Evolutionary conservation across 257 asterid species (phyloP), one percentile per base, ranked within the genome.

Genomic region (Paulownia fortunei): DNA sequence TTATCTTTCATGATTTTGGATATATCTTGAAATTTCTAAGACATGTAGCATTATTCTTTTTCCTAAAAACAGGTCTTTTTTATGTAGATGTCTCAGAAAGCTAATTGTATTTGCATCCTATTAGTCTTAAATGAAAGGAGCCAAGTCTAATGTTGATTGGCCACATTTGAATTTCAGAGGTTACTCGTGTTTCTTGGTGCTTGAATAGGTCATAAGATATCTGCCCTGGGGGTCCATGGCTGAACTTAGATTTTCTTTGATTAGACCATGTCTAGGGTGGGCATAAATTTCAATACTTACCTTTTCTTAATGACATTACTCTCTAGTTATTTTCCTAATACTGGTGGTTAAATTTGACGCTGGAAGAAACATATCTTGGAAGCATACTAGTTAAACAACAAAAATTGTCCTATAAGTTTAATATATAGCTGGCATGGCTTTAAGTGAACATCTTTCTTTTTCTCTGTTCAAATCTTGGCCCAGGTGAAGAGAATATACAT

Each of bases 401-500:
- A 70, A 66, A 15, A 34, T 15, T 32, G 41, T 56, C 69, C 12
- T 47, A 63, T 61, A 18, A 52, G 75, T 23, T 36, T 52, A 60
- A 23, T 84, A 49, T 44, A 32, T 6, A 64, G 69, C 62, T 32
- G 63, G 78, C 62, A 16, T 41, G 73, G 36, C 32, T 52, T 73
- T 46, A 68, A 73, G 72, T 42, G 27, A 24, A 78, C 68, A 26
- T 65, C 52, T 52, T 32, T 15, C 18, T 42, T 26, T 16, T 39
- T 47, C 41, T 60, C 46, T 71, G 67, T 63, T 55, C 2, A 47
- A 81, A 51, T 70, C 51, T 69, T 74, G 78, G 44, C 78, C 76
- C 86, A 96, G 99, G 99, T 96, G 83, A 96, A 96, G 89, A 92
- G 92, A 84, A 96, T 96, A 72, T 96, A 96, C 86, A 93, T 96